Percentiles rank a stretch among this genome's conserved stretches.
Conservation (phyloP, 306 rosid genomes). For the Mucuna pruriens region DNA sequence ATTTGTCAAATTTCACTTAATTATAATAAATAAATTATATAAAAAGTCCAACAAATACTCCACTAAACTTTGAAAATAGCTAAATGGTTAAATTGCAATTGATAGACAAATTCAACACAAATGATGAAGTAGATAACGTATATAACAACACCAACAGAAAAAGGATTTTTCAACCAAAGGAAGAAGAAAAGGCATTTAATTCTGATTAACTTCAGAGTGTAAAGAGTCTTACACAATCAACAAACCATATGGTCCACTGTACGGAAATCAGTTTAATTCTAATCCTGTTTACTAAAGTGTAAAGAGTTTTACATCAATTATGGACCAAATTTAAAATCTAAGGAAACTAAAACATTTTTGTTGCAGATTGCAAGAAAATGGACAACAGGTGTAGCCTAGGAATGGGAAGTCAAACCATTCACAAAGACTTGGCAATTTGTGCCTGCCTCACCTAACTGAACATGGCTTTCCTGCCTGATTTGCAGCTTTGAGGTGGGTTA, state of each 20-base stretch:
- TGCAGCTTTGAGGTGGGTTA: neutral
- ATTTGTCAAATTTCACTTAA: conserved; percentile 22
- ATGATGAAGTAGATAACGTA: neutral
- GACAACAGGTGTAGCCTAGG: neutral
- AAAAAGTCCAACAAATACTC: neutral
- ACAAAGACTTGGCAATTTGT: neutral
- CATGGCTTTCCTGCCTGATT: neutral
- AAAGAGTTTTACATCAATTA: neutral
- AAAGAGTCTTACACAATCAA: neutral
- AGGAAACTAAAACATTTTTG: neutral
- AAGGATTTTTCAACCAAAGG: neutral
- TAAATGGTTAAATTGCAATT: neutral
- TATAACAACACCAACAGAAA: neutral
- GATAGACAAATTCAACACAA: conserved; percentile 3
- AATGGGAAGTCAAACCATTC: neutral
- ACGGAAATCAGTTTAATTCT: neutral
- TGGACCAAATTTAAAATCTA: neutral
- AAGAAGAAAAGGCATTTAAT: neutral
- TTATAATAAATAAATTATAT: neutral
- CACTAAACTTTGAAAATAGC: neutral
- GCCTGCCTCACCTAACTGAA: neutral
- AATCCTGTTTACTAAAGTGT: neutral
- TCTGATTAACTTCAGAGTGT: neutral
- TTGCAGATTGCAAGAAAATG: neutral
- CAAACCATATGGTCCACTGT: neutral